Conservation (phyloP, 208 protist species). For the Acanthamoeba royreba region DNA sequence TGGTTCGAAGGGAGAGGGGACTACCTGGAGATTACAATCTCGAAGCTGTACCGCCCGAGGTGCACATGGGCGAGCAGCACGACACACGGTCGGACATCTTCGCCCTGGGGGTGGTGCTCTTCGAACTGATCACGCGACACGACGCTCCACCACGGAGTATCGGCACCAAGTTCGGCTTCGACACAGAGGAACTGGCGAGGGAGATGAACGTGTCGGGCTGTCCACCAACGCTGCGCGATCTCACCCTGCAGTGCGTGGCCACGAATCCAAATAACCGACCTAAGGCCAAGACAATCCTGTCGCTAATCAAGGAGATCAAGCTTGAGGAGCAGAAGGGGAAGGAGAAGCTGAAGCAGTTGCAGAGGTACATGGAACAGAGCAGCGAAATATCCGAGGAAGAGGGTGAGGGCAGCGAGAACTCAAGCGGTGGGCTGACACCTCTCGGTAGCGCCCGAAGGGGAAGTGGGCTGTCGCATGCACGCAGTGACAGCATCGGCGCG, state of each 20-base stretch:
- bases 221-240: not conserved
- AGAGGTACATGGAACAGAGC: not conserved
- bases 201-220: not conserved
- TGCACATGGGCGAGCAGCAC: not conserved
- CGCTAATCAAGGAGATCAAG: constrained; percentile 28
- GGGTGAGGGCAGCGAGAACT: not conserved
- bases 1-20: not conserved
- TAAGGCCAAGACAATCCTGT: not conserved
- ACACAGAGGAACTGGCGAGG: not conserved
- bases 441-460: not conserved
- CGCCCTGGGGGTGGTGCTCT: not conserved
- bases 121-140: not conserved
- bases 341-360: not conserved
- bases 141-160: not conserved
- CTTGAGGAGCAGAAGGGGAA: not conserved
- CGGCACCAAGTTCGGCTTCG: constrained; percentile 32
- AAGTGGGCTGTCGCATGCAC: not conserved
- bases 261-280: not conserved
- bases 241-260: not conserved
- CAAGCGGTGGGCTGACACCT: not conserved
- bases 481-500: not conserved
- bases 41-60: not conserved
- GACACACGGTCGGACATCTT: constrained; percentile 36
- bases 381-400: not conserved
- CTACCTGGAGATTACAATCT: not conserved